Base-by-base conservation (phyloP, 371 early-diverging fungal species). In the Zancudomyces culisetae region DNA sequence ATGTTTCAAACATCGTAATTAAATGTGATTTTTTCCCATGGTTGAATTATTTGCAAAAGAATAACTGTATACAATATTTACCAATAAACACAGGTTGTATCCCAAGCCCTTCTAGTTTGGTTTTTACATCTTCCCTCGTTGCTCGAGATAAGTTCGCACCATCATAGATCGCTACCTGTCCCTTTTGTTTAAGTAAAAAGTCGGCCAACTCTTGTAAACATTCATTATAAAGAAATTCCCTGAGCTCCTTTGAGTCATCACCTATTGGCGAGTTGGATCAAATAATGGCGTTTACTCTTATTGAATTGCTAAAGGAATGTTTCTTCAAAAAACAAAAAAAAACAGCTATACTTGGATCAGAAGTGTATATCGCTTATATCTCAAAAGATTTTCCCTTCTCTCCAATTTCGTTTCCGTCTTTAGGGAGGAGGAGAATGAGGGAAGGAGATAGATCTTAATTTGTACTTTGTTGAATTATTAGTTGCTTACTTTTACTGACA, bases 111-210 rank as follows among this genome's bases (percentile, higher is more conserved):
- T 74, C 61, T 52, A 89, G 74, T 28, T 64, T 60, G 20, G 83
- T 74, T 39, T 77, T 70, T 19, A 92, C 74, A 43, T 72, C 66
- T 41, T 63, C 66, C 26, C 95, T 75, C 49, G 90, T 73, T 18
- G 73, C 76, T 50, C 72, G 79, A 0, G 87, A 86, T 1, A 86
- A 80, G 62, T 96, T 96, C 42, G 90, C 86, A 19, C 91, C 95
- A 58, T 96, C 97, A 60, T 84, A 87, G 22, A 92, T 82, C 18
- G 85, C 94, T 29, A 90, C 81, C 59, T 87, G 85, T 0, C 85
- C 87, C 18, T 78, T 83, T 21, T 60, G 66, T n/a, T 71, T 55
- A 3, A 63, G 66, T 42, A 96, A 75, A 83, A 87, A 94, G 13
- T 60, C 59, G 21, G 91, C 72, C 73, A 91, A 79, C 60, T 90